Evolutionary conservation across 192 early-diverging fungal species (phyloP).

Genomic region (Dissophora ornata): DNA sequence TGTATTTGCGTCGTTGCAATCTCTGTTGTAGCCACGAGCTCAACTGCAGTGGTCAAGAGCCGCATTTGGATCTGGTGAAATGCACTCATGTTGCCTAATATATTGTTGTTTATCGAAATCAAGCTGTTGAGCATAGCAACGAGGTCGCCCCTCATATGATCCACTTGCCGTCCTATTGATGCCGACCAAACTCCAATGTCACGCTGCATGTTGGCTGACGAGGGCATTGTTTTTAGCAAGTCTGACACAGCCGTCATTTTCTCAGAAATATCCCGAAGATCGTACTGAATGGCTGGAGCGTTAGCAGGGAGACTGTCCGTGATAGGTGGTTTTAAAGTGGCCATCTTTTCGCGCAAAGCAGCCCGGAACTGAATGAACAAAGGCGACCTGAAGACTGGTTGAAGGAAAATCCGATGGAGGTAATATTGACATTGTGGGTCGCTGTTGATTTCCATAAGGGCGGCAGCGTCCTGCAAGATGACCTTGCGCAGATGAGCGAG

Average conservation of each 20-base stretch:
- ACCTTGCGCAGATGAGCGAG: slow-evolving; percentile 33
- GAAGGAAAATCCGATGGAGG: slow-evolving; percentile 6
- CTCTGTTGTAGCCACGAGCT: not conserved
- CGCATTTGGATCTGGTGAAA: not conserved
- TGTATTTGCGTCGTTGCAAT: not conserved
- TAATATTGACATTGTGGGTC: not conserved
- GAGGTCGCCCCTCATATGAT: not conserved
- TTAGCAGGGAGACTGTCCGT: slow-evolving; percentile 16
- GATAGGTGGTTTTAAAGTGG: not conserved
- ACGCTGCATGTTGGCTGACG: slow-evolving; percentile 12
- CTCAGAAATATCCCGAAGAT: slow-evolving; percentile 8
- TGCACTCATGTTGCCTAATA: not conserved
- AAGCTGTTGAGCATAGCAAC: slow-evolving; percentile 2
- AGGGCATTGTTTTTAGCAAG: not conserved
- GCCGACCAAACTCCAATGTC: slow-evolving; percentile 3
- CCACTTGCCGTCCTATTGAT: not conserved
- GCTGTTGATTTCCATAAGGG: slow-evolving; percentile 16
- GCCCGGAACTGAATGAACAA: slow-evolving; percentile 1
- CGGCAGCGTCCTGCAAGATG: slow-evolving; percentile 28
- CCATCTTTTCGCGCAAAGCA: slow-evolving; percentile 1
- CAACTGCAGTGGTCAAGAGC: not conserved
- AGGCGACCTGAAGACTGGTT: slow-evolving; percentile 7
- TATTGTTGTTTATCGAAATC: slow-evolving; percentile 2
- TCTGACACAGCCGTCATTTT: not conserved
- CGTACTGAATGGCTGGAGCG: slow-evolving; percentile 15